phyloP scores from a whole-genome alignment of 495 filamentous ascomycete species.

The Penicillium alfredii region DNA sequence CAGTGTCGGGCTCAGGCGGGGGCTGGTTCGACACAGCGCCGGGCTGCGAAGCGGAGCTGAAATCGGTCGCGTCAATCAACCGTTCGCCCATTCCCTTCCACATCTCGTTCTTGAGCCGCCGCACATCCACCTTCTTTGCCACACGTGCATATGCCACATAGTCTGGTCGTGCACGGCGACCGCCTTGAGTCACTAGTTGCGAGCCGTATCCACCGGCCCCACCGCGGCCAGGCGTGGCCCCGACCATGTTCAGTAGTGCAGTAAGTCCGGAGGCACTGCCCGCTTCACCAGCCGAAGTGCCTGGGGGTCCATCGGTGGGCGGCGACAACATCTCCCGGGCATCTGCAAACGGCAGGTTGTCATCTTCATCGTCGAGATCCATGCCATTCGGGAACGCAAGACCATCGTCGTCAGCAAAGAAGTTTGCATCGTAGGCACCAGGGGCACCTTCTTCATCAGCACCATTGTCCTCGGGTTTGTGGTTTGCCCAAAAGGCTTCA shows the following conservation, averaged over 20 bases:
- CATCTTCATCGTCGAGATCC: conserved; percentile 62
- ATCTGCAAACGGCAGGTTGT: conserved; percentile 83
- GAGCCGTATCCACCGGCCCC: conserved; percentile 70
- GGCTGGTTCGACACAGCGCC: conserved; percentile 17
- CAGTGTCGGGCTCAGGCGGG: conserved; percentile 23
- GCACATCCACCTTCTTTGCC: conserved; percentile 98
- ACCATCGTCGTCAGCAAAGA: conserved; percentile 96
- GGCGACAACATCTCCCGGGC: conserved; percentile 87
- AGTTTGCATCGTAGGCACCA: conserved; percentile 89
- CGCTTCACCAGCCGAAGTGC: conserved; percentile 33
- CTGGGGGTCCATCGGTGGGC: conserved; percentile 41
- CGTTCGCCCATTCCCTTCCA: conserved; percentile 77
- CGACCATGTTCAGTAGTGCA: conserved; percentile 39
- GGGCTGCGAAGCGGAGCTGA: conserved; percentile 26
- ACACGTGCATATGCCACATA: conserved; percentile 95
- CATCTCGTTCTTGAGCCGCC: conserved; percentile 89
- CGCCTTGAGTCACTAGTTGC: conserved; percentile 83
- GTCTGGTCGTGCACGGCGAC: conserved; percentile 73
- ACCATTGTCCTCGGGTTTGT: conserved; percentile 51
- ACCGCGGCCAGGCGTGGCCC: conserved; percentile 35
- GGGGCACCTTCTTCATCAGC: conserved; percentile 48
- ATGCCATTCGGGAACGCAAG: conserved; percentile 66
- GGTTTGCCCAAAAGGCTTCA: conserved; percentile 90
- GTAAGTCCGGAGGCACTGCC: conserved; percentile 34
- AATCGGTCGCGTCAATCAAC: conserved; percentile 33